These are phyloP conservation scores for Saccharomyces hybrid DNA, from an alignment of 1,139 yeast species.

Conservation along the genomic window DNA sequence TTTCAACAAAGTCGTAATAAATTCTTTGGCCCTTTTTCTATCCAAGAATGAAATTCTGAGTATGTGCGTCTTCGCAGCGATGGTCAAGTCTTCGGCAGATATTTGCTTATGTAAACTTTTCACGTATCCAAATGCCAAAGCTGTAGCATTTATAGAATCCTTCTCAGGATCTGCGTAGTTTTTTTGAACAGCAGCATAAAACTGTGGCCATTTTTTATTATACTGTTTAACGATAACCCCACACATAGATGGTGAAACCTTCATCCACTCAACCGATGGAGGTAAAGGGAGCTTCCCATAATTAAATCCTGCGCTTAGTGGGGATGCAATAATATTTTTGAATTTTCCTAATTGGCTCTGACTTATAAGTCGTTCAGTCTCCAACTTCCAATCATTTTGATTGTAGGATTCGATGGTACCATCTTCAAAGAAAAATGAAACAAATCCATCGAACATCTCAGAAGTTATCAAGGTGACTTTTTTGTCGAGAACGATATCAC, in stretches of 20 bases:
- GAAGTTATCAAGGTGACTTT: slow-evolving; percentile 21
- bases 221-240: slow-evolving; percentile 25
- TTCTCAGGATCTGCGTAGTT: slow-evolving; percentile 13
- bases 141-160: slow-evolving; percentile 26
- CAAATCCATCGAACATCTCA: slow-evolving; percentile 24
- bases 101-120: slow-evolving; percentile 30
- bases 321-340: slow-evolving; percentile 25
- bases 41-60: slow-evolving; percentile 18
- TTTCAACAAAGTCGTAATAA: slow-evolving; percentile 24
- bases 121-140: slow-evolving; percentile 31
- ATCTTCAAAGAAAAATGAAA: slow-evolving; percentile 23
- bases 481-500: slow-evolving; percentile 17
- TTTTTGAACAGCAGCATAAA: slow-evolving; percentile 14
- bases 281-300: slow-evolving; percentile 20
- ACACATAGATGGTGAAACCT: slow-evolving; percentile 28
- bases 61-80: slow-evolving; percentile 29
- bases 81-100: slow-evolving; percentile 30
- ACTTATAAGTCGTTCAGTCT: slow-evolving; percentile 19
- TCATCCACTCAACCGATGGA: slow-evolving; percentile 26
- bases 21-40: slow-evolving; percentile 23
- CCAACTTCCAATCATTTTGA: slow-evolving; percentile 28
- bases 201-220: slow-evolving; percentile 16
- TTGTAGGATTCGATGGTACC: slow-evolving; percentile 24
- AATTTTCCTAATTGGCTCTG: slow-evolving; percentile 21
- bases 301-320: slow-evolving; percentile 26